Base-by-base conservation (phyloP, 176 grass and related monocot genomes). In the Phyllostachys edulis region DNA sequence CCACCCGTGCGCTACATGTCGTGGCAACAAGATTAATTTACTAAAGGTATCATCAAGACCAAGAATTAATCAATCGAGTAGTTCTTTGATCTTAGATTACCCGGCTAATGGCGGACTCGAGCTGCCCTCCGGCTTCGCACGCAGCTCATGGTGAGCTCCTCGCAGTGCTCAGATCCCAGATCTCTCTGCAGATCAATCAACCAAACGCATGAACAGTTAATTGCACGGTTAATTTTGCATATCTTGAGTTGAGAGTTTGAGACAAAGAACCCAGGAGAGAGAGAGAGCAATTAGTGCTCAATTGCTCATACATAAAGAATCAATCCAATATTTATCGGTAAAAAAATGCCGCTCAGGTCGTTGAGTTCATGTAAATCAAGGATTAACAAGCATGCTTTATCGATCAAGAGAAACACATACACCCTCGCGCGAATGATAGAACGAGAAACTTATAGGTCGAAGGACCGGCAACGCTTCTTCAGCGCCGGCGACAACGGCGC, bases 401-500 rank as follows among this genome's bases (percentile, higher is more conserved):
- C 36, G 36, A 37, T 37, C 36, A 37, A 37, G 36, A 37, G 36
- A 37, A 37, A 37, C 36, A 37, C 36, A 37, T 37, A 37, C 36
- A 37, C 36, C 36, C 36, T 37, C 36, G 36, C 36, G 36, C 36
- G 4, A 37, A 37, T 37, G 36, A 37, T 37, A 37, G 38, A 39
- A 39, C 5, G 38, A 39, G 6, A 39, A 39, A 39, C 38, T 87
- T 62, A 87, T 78, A 87, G 85, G 78, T 87, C 78, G 62, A 87
- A 87, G 14, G 78, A 87, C 13, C 85, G 85, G 78, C 85, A 82
- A 62, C 71, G 40, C 78, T 66, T 87, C 69, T 36, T 67, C 39
- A 75, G 38, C 61, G 38, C 78, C 69, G 50, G 63, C 82, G 61
- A 16, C 36, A 52, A 73, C 12, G n/a, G n/a, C n/a, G n/a, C n/a